These are phyloP conservation scores for Nicotiana tomentosiformis DNA, from an alignment of 257 asterid species.

Conservation along the genomic window DNA sequence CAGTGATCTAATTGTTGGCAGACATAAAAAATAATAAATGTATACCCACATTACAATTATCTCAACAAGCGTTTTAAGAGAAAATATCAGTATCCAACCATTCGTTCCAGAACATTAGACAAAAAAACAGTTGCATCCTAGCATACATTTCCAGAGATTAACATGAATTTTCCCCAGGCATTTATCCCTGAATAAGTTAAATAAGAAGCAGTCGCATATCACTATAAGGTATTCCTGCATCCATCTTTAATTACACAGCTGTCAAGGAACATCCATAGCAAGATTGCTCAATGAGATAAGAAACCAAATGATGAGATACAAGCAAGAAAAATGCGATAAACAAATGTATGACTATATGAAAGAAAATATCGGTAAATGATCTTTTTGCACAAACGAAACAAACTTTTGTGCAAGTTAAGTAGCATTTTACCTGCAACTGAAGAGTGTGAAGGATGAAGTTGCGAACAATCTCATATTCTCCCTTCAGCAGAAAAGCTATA, in stretches of 20 bases:
- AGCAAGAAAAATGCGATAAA: background rate
- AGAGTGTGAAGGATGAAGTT: constrained; percentile 71
- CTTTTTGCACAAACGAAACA: background rate
- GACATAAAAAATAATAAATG: background rate
- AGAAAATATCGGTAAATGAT: background rate
- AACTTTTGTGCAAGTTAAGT: background rate
- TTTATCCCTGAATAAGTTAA: background rate
- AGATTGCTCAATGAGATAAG: background rate
- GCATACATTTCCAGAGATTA: background rate
- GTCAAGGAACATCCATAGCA: background rate
- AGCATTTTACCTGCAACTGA: constrained; percentile 59
- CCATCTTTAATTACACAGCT: background rate
- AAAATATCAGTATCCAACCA: background rate
- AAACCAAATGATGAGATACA: background rate
- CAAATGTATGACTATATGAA: background rate
- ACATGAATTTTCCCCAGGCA: background rate
- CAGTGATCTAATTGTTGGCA: background rate
- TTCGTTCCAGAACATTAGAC: background rate
- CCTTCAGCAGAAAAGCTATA: constrained; percentile 63
- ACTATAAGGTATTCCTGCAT: background rate
- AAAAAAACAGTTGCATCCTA: background rate
- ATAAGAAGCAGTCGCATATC: background rate
- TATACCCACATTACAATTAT: background rate
- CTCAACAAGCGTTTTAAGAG: background rate
- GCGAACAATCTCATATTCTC: constrained; percentile 72